These are phyloP conservation scores for Globisporangium nodosum DNA, from an alignment of 352 stramenopile species.

Conservation along the genomic window DNA sequence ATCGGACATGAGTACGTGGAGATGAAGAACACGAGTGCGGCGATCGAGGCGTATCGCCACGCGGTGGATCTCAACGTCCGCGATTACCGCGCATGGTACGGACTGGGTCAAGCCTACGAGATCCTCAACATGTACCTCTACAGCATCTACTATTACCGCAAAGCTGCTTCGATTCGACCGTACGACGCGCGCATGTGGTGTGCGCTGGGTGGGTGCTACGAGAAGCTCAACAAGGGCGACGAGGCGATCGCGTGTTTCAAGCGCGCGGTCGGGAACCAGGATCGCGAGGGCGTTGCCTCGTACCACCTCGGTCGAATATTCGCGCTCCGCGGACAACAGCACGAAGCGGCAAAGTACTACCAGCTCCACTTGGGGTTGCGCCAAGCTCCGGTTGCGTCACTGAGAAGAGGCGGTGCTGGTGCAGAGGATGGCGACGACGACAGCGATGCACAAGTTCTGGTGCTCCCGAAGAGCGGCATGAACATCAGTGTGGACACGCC, in stretches of 20 bases:
- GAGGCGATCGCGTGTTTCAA: slow-evolving; percentile 75
- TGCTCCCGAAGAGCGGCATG: slow-evolving; percentile 11
- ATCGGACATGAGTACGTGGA: slow-evolving; percentile 99
- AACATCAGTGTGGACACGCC: slow-evolving; percentile 60
- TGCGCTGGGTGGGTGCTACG: slow-evolving; percentile 87
- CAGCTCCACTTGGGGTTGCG: slow-evolving; percentile 55
- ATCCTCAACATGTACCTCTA: slow-evolving; percentile 98
- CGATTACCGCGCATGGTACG: slow-evolving; percentile 98
- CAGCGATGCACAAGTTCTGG: slow-evolving; percentile 3
- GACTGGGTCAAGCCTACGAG: slow-evolving; percentile 97
- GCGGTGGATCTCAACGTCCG: slow-evolving; percentile 89
- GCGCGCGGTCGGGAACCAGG: slow-evolving; percentile 67
- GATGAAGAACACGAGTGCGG: slow-evolving; percentile 97
- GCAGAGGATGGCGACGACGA: background rate
- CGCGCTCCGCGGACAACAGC: slow-evolving; percentile 32
- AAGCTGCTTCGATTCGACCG: slow-evolving; percentile 92
- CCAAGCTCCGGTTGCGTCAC: slow-evolving; percentile 15
- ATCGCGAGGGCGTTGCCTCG: slow-evolving; percentile 69
- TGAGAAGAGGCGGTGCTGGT: background rate
- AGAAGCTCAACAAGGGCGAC: slow-evolving; percentile 65
- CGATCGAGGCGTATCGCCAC: slow-evolving; percentile 95
- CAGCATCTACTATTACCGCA: slow-evolving; percentile 98
- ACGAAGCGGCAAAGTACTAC: slow-evolving; percentile 73
- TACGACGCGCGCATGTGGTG: slow-evolving; percentile 98
- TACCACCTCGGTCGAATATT: slow-evolving; percentile 65